Evolutionary conservation across 257 asterid genomes (phyloP), one percentile per base, ranked within the genome.

Genomic region (Ehretia macrophylla): DNA sequence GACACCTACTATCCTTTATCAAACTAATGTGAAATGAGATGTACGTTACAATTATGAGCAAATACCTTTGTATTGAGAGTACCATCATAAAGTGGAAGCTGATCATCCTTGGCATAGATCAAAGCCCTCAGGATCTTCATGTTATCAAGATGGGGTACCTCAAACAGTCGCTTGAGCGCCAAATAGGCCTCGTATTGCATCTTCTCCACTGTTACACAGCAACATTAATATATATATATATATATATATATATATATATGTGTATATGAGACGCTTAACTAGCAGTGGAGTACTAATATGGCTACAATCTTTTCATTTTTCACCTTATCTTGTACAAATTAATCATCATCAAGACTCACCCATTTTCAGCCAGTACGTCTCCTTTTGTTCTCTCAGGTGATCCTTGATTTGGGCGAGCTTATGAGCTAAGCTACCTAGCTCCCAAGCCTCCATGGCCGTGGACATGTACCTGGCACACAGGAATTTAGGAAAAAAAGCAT

Each of bases 31-130:
- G 10, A 38, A 21, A 39, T 8, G 5, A 49, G n/a, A 18, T 11
- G 18, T 22, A 32, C 35, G n/a, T 14, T n/a, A n/a, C 14, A 55
- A 17, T 17, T 42, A 53, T 9, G 63, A 38, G 57, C 63, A 40
- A 46, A 5, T 52, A 73, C 79, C 69, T 69, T 55, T 64, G 44
- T 73, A 50, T 47, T 65, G 14, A 62, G 68, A n/a, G 65, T 48
- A 16, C 79, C 79, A 50, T 73, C 68, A 9, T 55, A 68, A 9
- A 73, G 79, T 12, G 79, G 79, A 5, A 54, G 74, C 22, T 59
- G 68, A 57, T 73, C 79, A 6, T 68, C 79, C 50, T 65, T 73
- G 38, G 71, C 60, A 56, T 68, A 68, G 8, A 73, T 73, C 62
- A 73, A 60, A 27, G 74, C 64, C 32, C 51, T 59, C 4, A 68